These are phyloP conservation scores for Helicocarpus griseus DNA, from an alignment of 2,329 filamentous ascomycete genomes.

Conservation along the genomic window DNA sequence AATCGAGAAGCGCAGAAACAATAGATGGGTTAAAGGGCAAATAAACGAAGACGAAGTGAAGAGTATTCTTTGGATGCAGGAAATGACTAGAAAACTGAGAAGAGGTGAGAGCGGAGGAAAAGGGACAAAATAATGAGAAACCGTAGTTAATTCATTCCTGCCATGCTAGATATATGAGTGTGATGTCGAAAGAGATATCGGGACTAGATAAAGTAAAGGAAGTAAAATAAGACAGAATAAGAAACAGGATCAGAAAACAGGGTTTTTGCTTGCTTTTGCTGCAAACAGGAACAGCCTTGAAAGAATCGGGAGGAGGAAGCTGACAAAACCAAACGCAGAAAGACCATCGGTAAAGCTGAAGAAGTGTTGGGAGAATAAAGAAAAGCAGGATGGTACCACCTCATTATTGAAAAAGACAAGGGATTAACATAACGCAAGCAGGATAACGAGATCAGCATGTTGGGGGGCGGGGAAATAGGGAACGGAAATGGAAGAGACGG, in stretches of 20 bases:
- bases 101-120: background rate
- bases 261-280: conserved; percentile 16
- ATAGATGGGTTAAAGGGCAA: too few relatives aligned
- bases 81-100: too few relatives aligned
- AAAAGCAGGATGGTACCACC: too few relatives aligned
- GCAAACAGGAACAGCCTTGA: background rate
- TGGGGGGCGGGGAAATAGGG: background rate
- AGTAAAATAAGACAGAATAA: conserved; percentile 21
- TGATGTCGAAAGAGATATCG: background rate
- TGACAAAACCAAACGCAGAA: background rate
- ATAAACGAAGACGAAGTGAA: too few relatives aligned
- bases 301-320: too few relatives aligned
- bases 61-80: too few relatives aligned
- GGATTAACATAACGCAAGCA: too few relatives aligned
- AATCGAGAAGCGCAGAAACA: too few relatives aligned
- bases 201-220: conserved; percentile 4
- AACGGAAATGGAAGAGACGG: background rate
- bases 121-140: conserved; percentile 2
- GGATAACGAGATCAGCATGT: background rate
- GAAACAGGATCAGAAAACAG: conserved; percentile 22
- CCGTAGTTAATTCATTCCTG: conserved; percentile 8
- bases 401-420: too few relatives aligned
- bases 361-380: conserved; percentile 4
- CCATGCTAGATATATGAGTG: background rate
- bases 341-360: conserved; percentile 11